A percentile compares a stretch with the other conserved stretches of the same genome.
phyloP scores from a whole-genome alignment of 257 asterid species.

The Solanum chiquidenum region DNA sequence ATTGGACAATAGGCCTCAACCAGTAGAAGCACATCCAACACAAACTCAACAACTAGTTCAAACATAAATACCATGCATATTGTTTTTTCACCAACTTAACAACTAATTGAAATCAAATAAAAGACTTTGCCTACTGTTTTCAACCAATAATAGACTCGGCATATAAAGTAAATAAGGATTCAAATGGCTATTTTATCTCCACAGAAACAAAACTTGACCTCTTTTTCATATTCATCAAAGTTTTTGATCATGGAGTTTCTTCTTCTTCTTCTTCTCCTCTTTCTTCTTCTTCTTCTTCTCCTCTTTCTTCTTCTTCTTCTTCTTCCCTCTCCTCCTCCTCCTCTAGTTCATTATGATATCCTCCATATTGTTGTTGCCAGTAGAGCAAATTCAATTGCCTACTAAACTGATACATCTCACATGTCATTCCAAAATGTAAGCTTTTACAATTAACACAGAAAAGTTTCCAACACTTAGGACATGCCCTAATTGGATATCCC shows the following conservation, averaged over 20 bases:
- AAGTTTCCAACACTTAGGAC: not conserved
- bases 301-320: not conserved
- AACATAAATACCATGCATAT: not conserved
- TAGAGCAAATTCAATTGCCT: no score
- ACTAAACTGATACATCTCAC: not conserved
- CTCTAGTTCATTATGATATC: not conserved
- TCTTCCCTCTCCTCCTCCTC: no score
- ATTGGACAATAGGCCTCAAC: not conserved
- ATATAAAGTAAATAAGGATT: not conserved
- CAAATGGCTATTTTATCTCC: not conserved
- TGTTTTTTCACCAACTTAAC: not conserved
- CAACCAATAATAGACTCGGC: not conserved
- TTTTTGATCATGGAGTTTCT: not conserved
- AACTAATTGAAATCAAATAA: not conserved
- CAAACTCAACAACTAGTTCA: not conserved
- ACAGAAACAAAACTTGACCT: not conserved
- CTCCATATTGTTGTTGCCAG: not conserved
- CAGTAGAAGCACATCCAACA: not conserved
- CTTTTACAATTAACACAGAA: not conserved
- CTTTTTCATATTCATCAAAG: not conserved
- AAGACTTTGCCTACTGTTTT: not conserved
- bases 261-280: not conserved
- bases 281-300: no score
- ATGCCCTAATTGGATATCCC: not conserved
- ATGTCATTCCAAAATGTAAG: slow-evolving; percentile 5